Evolutionary conservation across 2,329 filamentous ascomycete genomes (phyloP).

Genomic region (Raffaelea arxii): DNA sequence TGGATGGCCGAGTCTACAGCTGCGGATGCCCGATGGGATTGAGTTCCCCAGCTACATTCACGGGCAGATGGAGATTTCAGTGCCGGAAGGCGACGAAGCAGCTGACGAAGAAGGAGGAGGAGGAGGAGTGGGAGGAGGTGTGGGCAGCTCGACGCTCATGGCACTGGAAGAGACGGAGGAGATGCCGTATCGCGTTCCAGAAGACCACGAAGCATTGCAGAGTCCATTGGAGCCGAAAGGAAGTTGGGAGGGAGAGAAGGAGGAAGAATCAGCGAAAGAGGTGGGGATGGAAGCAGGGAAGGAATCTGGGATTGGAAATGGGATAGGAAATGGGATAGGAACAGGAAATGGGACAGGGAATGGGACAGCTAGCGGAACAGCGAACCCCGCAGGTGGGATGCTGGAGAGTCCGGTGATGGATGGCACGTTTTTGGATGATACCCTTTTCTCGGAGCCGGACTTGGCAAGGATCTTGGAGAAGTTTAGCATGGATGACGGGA

Average conservation of each 20-base stretch:
- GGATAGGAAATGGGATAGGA: too few species aligned
- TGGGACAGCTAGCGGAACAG: background rate
- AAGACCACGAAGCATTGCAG: constrained; percentile 12
- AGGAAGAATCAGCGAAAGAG: too few species aligned
- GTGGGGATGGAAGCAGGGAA: too few species aligned
- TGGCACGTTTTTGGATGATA: constrained; percentile 5
- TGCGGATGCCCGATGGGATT: constrained; percentile 11
- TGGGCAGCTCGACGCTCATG: constrained; percentile 8
- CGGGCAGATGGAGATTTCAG: background rate
- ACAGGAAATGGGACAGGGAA: too few species aligned
- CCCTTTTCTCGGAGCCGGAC: constrained; percentile 8
- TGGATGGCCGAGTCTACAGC: constrained; percentile 17
- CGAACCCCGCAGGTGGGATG: too few species aligned
- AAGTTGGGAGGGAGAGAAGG: too few species aligned
- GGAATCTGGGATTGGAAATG: too few species aligned
- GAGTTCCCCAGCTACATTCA: constrained; percentile 4
- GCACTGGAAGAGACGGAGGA: constrained; percentile 5
- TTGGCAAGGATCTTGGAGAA: constrained; percentile 8
- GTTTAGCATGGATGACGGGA: constrained; percentile 10
- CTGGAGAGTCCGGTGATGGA: constrained; percentile 2
- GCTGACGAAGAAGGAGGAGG: background rate
- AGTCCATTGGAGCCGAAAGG: constrained; percentile 10
- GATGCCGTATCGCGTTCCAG: constrained; percentile 11
- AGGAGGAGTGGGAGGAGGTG: background rate
- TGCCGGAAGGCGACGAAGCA: background rate